phyloP scores from a whole-genome alignment of 352 stramenopile genomes.

The Globisporangium radiosum region DNA sequence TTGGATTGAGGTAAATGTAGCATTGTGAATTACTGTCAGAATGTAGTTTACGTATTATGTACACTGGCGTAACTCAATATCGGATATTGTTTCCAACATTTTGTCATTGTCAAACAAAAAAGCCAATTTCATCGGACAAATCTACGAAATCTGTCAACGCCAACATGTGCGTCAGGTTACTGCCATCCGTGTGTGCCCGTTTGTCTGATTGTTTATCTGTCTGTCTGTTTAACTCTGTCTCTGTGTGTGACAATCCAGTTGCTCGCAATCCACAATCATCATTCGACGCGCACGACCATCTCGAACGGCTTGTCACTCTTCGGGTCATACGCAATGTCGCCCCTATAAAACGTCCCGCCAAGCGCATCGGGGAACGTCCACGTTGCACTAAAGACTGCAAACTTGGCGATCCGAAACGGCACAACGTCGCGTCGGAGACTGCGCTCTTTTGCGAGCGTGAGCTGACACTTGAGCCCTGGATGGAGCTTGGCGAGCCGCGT shows the following conservation, averaged over 20 bases:
- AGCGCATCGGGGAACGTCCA: constrained; percentile 31
- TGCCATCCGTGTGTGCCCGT: too few relatives aligned
- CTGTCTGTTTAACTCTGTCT: neutral
- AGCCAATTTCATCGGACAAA: too few relatives aligned
- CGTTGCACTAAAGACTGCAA: constrained; percentile 29
- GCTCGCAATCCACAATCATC: neutral
- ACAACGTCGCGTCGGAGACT: neutral
- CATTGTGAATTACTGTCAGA: too few relatives aligned
- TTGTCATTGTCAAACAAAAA: too few relatives aligned
- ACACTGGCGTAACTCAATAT: too few relatives aligned
- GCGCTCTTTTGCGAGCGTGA: constrained; percentile 24
- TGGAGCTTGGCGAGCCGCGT: constrained; percentile 19
- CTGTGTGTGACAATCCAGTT: too few relatives aligned
- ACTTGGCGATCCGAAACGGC: constrained; percentile 29
- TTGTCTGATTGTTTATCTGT: too few relatives aligned
- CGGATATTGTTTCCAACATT: too few relatives aligned
- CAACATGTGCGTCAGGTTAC: too few relatives aligned
- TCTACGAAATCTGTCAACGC: too few relatives aligned
- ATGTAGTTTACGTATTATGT: too few relatives aligned
- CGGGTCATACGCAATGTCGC: constrained; percentile 23
- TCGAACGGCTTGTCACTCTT: constrained; percentile 5
- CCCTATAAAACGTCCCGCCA: constrained; percentile 37
- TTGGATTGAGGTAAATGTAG: too few relatives aligned
- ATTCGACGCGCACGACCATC: constrained; percentile 7
- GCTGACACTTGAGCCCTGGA: constrained; percentile 28